A percentile compares a stretch with the other conserved stretches of the same genome.
Conservation (phyloP, 805 yeast species). For the Ogataea glucozyma region DNA sequence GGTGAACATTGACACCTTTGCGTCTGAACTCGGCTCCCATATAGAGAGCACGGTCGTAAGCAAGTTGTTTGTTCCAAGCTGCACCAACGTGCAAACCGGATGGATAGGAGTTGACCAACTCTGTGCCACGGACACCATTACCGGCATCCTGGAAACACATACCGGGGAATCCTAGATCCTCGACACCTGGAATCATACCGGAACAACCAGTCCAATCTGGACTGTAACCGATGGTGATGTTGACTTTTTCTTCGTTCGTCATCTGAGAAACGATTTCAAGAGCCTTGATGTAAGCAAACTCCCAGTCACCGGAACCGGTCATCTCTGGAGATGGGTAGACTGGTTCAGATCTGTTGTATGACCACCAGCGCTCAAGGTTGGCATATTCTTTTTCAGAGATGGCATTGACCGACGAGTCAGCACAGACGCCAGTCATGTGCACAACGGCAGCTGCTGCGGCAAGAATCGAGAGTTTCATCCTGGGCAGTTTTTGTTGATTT, state of each 20-base stretch:
- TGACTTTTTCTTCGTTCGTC: conserved; percentile 60
- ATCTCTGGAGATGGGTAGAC: conserved; percentile 23
- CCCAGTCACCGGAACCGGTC: conserved; percentile 44
- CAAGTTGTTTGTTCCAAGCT: conserved; percentile 54
- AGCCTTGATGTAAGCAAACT: conserved; percentile 56
- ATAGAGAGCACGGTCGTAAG: conserved; percentile 55
- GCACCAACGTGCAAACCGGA: conserved; percentile 60
- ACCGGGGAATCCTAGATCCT: conserved; percentile 54
- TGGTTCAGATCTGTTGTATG: conserved; percentile 22
- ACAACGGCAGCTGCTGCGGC: conserved; percentile 7
- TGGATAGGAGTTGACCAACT: conserved; percentile 56
- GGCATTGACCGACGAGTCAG: neutral
- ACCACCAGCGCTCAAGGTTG: conserved; percentile 17
- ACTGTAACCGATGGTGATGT: conserved; percentile 53
- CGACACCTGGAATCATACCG: conserved; percentile 63
- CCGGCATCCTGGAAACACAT: conserved; percentile 66
- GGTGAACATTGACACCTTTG: conserved; percentile 55
- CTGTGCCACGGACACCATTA: conserved; percentile 58
- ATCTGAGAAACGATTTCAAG: conserved; percentile 54
- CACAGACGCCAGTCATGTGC: conserved; percentile 2
- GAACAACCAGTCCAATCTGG: conserved; percentile 11
- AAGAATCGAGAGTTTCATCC: conserved; percentile 3
- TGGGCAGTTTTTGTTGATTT: neutral
- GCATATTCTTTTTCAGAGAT: conserved; percentile 9
- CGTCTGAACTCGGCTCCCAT: conserved; percentile 54